Percentiles rank a stretch among this genome's conserved stretches.
phyloP scores from a whole-genome alignment of 345 rosid species.

The Citrus hindsii region DNA sequence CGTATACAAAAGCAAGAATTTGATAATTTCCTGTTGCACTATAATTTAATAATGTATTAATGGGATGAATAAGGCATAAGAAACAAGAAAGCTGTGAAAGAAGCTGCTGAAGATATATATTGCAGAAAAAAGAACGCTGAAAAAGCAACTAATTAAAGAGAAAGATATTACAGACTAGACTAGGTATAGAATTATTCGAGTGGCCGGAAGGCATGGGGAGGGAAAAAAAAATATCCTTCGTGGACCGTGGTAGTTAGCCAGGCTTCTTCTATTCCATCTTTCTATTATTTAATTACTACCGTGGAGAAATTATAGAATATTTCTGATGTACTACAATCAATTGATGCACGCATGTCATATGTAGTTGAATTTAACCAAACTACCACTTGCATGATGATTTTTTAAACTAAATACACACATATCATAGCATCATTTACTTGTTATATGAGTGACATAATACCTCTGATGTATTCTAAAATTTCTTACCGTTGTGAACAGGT shows the following conservation, averaged over 20 bases:
- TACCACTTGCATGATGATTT: fast-evolving
- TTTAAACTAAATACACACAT: too few relatives aligned
- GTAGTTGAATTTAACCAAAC: fast-evolving
- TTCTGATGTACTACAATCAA: fast-evolving
- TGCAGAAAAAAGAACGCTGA: background rate
- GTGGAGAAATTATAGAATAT: background rate
- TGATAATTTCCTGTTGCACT: background rate
- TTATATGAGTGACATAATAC: too few relatives aligned
- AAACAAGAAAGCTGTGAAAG: background rate
- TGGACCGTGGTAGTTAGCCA: background rate
- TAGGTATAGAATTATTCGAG: background rate
- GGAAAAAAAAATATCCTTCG: too few relatives aligned
- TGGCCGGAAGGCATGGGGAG: background rate
- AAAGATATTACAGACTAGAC: too few relatives aligned
- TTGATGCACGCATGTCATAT: fast-evolving
- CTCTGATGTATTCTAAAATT: too few relatives aligned
- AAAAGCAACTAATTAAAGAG: background rate
- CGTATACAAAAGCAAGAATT: background rate
- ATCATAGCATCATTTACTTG: fast-evolving
- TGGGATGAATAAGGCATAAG: background rate
- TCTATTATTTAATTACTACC: background rate
- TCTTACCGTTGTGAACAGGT: fast-evolving
- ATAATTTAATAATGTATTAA: background rate
- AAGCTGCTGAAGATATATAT: background rate
- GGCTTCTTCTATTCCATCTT: background rate